Evolutionary conservation across 306 rosid genomes (phyloP).

Genomic region (Cucurbita moschata): DNA sequence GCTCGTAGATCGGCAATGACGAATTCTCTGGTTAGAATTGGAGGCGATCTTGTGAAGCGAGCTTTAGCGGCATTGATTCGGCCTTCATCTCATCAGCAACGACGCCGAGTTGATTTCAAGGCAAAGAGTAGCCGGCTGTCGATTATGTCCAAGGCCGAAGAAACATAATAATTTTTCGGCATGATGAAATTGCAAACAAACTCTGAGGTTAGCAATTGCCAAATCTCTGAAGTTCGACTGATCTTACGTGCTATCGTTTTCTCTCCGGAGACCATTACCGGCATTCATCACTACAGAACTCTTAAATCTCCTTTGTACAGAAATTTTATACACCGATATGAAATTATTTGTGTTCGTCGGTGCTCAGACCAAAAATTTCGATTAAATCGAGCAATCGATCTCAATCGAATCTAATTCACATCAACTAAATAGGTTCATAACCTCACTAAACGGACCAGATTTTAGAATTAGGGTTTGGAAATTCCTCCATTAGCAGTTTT

Average conservation of each 20-base stretch:
- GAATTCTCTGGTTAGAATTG: constrained; percentile 78
- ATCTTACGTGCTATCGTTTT: neutral
- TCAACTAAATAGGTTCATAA: neutral
- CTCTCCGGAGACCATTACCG: neutral
- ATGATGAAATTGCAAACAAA: neutral
- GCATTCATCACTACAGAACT: neutral
- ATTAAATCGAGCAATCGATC: neutral
- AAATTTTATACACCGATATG: neutral
- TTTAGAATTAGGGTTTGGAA: neutral
- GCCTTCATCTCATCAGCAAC: constrained; percentile 82
- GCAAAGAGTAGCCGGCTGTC: constrained; percentile 83
- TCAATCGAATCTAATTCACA: neutral
- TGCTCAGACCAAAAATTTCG: neutral
- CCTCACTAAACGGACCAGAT: neutral
- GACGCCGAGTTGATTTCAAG: constrained; percentile 48
- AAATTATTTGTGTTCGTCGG: neutral
- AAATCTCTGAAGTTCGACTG: neutral
- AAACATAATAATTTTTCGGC: neutral
- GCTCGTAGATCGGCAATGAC: constrained; percentile 98
- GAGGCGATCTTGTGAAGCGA: constrained; percentile 74
- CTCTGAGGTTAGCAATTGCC: too few relatives aligned
- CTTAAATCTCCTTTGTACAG: neutral
- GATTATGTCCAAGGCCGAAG: constrained; percentile 43
- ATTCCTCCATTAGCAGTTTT: neutral
- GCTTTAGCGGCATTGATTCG: constrained; percentile 80